Evolutionary conservation across 257 asterid genomes (phyloP), one percentile per base, ranked within the genome.

Genomic region (Ilex aquifolium): DNA sequence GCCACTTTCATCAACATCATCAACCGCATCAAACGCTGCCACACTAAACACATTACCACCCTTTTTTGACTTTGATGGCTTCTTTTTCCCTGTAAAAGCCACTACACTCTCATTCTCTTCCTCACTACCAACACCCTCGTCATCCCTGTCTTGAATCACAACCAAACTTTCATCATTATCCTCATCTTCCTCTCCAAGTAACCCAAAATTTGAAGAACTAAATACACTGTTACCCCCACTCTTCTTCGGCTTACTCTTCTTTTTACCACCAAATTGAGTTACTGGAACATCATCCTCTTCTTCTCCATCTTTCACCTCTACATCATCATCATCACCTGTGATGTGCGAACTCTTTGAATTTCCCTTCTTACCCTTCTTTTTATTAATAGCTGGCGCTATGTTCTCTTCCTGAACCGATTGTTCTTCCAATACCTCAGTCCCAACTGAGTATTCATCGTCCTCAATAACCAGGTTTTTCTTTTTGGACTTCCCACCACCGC

Each of bases 391-490:
- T 1, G 77, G 77, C 2, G 76, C 75, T 52, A 57, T 77, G 67
- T 79, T 76, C 76, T 83, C 95, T 56, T 88, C 95, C 57, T 67
- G 71, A 52, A 73, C 79, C 13, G 32, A 52, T 31, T 83, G 67
- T 31, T 87, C 95, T 69, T 85, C 96, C 0, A 94, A 74, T 17
- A 85, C 15, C 53, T 85, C 96, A 11, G 82, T 75, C 68, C 83
- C 94, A 64, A 91, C 46, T 5, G 79, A 71, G 56, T 86, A 92
- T 56, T 92, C 98, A 70, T 85, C 91, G 44, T 92, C 97, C 49
- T 75, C 78, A 68, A 88, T 77, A 75, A 72, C 40, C 67, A 73
- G 53, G 8, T 69, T 78, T 79, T 92, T 87, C 84, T 83, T 87
- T 80, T 85, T 90, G 5, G 91, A 79, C 76, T 80, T 87, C 59